These are phyloP conservation scores for Dictyostelium intermedium DNA, from an alignment of 78 protist species.

Conservation along the genomic window DNA sequence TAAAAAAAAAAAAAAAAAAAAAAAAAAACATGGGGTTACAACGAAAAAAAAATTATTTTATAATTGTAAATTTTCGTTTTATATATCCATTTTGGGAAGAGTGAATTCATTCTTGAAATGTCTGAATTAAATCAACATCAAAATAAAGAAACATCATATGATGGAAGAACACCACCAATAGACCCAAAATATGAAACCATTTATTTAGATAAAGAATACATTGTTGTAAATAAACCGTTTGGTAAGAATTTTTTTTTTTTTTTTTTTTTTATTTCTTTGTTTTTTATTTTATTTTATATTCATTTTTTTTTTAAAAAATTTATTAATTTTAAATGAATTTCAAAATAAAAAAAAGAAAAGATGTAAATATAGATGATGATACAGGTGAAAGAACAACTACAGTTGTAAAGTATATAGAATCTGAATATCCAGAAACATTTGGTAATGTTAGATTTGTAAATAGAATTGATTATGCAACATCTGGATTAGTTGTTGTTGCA, in stretches of 20 bases:
- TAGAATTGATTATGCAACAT: constrained; percentile 67
- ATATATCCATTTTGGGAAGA: too few relatives aligned
- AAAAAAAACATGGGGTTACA: too few relatives aligned
- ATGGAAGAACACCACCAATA: constrained; percentile 23
- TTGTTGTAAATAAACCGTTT: constrained; percentile 50
- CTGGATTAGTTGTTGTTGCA: constrained; percentile 22
- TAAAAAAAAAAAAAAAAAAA: too few relatives aligned
- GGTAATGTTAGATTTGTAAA: constrained; percentile 41
- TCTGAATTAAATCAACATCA: not conserved
- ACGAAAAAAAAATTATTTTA: too few relatives aligned
- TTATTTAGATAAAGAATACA: not conserved
- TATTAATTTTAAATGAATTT: not conserved
- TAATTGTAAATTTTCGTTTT: too few relatives aligned
- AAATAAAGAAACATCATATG: not conserved
- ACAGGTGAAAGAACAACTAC: constrained; percentile 1
- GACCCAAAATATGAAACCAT: constrained; percentile 33
- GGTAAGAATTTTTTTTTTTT: not conserved
- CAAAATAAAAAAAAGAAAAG: constrained; percentile 14
- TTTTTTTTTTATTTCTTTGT: too few relatives aligned
- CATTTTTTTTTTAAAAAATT: not conserved
- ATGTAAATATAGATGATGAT: constrained; percentile 63
- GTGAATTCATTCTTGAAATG: not conserved
- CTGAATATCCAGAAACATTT: not conserved
- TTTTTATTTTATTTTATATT: too few relatives aligned
- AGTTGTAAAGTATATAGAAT: constrained; percentile 11